Conservation (phyloP, 306 rosid genomes). For the Quercus mongolica region DNA sequence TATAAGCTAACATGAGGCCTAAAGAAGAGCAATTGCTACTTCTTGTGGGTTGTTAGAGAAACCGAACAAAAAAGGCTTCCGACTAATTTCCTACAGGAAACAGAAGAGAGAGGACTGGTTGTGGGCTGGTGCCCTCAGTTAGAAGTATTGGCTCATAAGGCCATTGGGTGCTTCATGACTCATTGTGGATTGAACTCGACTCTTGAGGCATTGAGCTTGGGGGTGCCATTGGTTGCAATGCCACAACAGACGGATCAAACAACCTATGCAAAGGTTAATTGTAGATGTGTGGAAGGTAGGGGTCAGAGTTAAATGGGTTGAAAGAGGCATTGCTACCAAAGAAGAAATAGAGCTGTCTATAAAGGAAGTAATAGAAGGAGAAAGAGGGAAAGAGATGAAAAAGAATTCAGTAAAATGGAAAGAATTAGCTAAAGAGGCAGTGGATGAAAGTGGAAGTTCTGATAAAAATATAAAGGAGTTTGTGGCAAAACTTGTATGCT, state of each 20-base stretch:
- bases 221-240: conserved; percentile 5
- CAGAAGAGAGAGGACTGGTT: not conserved
- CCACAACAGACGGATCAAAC: conserved; percentile 8
- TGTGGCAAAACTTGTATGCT: not conserved
- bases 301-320: not conserved
- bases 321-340: not conserved
- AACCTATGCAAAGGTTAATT: not conserved
- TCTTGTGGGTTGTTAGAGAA: conserved; percentile 16
- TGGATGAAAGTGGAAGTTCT: conserved; percentile 16
- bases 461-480: conserved; percentile 1
- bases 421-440: not conserved
- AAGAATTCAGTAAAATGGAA: not conserved
- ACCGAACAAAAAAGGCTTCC: not conserved
- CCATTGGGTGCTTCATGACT: not conserved
- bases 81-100: not conserved
- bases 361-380: conserved; percentile 6
- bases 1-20: not conserved
- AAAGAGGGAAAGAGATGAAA: not conserved
- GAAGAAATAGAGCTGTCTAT: conserved; percentile 2
- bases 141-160: not conserved
- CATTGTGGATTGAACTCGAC: conserved; percentile 12
- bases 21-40: not conserved
- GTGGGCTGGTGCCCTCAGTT: conserved; percentile 12
- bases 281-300: conserved; percentile 12
- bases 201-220: not conserved